Evolutionary conservation across 2,329 filamentous ascomycete genomes (phyloP).

Genomic region (Phyllosticta citribraziliensis): DNA sequence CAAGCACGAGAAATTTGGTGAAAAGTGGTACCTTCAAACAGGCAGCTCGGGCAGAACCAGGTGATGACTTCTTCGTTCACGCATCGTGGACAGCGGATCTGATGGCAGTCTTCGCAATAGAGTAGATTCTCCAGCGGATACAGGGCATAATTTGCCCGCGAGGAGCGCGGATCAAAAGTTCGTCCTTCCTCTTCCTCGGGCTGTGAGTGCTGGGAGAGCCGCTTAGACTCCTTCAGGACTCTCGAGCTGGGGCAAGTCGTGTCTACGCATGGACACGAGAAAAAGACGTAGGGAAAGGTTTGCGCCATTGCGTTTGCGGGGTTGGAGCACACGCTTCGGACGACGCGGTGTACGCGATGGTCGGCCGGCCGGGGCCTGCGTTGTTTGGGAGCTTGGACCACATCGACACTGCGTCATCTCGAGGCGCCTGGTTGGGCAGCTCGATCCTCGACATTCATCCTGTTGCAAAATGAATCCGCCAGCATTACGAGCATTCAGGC

Average conservation of each 20-base stretch:
- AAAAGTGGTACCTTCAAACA: conserved; percentile 64
- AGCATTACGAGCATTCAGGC: conserved; percentile 27
- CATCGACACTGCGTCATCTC: conserved; percentile 4
- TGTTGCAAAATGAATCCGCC: conserved; percentile 21
- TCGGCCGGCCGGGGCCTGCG: not conserved
- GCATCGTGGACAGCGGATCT: conserved; percentile 88
- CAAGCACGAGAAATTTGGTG: not conserved
- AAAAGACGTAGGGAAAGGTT: conserved; percentile 53
- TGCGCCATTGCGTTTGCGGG: conserved; percentile 38
- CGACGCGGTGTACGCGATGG: not conserved
- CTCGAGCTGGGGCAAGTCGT: conserved; percentile 20
- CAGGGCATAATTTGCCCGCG: conserved; percentile 80
- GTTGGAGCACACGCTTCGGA: not conserved
- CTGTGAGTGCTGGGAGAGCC: conserved; percentile 23
- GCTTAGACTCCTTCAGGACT: conserved; percentile 18
- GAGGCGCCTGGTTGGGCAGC: not conserved
- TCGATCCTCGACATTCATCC: not conserved
- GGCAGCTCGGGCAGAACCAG: conserved; percentile 88
- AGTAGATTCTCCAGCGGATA: conserved; percentile 89
- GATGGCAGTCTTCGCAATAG: conserved; percentile 95
- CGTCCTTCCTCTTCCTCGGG: conserved; percentile 55
- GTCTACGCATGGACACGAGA: conserved; percentile 54
- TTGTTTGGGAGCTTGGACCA: conserved; percentile 7
- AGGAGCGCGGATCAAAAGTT: conserved; percentile 76
- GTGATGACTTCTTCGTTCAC: conserved; percentile 88